These are phyloP conservation scores for Cryptococcus neoformans DNA, from an alignment of 1,284 basidiomycete species.

Conservation along the genomic window DNA sequence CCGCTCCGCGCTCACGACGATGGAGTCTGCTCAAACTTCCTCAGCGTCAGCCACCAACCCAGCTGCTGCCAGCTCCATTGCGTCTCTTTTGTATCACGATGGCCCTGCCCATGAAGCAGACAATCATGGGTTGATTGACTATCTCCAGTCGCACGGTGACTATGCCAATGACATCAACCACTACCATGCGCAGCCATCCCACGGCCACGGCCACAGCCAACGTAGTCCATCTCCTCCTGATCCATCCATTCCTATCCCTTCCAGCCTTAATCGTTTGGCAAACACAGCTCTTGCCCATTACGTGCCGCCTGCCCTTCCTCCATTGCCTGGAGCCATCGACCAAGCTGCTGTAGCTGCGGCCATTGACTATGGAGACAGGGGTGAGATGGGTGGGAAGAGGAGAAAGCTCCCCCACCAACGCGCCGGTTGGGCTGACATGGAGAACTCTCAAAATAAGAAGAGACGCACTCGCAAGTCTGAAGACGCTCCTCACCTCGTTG, in stretches of 20 bases:
- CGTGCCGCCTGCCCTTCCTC: conserved; percentile 2
- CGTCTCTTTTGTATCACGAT: background rate
- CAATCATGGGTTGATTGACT: background rate
- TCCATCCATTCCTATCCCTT: conserved; percentile 11
- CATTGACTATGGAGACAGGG: conserved; percentile 15
- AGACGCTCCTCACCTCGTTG: background rate
- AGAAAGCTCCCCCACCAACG: conserved; percentile 40
- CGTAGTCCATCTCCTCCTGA: conserved; percentile 5
- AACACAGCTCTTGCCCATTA: conserved; percentile 1
- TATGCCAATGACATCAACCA: background rate
- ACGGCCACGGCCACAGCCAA: background rate
- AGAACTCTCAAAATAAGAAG: conserved; percentile 12
- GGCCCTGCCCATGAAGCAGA: background rate
- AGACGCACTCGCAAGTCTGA: background rate
- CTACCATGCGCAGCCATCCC: background rate
- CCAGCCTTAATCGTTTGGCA: conserved; percentile 6
- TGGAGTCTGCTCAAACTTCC: conserved; percentile 11
- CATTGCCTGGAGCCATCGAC: conserved; percentile 1
- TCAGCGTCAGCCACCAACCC: conserved; percentile 6
- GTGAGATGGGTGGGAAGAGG: conserved; percentile 47
- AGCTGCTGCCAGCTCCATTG: background rate
- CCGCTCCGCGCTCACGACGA: background rate
- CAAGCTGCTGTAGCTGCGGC: background rate
- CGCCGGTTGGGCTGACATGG: conserved; percentile 46
- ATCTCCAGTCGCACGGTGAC: background rate